A percentile compares a stretch with the other conserved stretches of the same genome.
phyloP scores from a whole-genome alignment of 148 eudicot genomes.

The Cornus kousa region DNA sequence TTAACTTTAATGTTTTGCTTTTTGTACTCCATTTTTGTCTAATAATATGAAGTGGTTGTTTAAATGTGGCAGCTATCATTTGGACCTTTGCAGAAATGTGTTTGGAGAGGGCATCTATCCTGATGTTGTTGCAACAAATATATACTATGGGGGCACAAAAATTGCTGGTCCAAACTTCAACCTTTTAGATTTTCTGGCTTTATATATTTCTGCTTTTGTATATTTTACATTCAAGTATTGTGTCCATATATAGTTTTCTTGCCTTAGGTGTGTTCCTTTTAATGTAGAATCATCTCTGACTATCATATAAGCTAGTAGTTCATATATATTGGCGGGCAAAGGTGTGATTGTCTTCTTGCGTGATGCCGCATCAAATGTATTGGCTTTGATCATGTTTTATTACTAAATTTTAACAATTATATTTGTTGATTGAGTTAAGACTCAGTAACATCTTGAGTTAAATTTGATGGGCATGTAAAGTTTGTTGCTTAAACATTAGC shows the following conservation, averaged over 20 bases:
- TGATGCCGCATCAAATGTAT: too few relatives aligned
- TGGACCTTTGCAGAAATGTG: constrained; percentile 96
- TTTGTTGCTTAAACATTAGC: too few relatives aligned
- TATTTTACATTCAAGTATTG: constrained; percentile 1
- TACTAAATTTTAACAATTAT: too few relatives aligned
- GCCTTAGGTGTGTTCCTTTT: too few relatives aligned
- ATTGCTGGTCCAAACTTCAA: constrained; percentile 67
- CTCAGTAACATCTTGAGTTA: too few relatives aligned
- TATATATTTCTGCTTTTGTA: neutral
- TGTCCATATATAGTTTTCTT: neutral
- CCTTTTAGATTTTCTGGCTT: neutral
- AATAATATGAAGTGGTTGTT: neutral
- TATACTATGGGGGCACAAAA: constrained; percentile 87
- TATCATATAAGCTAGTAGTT: too few relatives aligned
- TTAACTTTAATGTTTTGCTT: neutral
- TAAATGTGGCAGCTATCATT: constrained; percentile 75
- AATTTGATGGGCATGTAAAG: too few relatives aligned
- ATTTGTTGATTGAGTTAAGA: too few relatives aligned
- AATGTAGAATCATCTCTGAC: too few relatives aligned
- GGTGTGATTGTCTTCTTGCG: too few relatives aligned
- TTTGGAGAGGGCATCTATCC: constrained; percentile 90
- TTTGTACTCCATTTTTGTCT: neutral
- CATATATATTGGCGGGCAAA: too few relatives aligned
- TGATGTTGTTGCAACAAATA: constrained; percentile 76
- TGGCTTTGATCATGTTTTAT: too few relatives aligned